Conservation (phyloP, 139 green algal genomes). For the Tetradesmus obliquus region DNA sequence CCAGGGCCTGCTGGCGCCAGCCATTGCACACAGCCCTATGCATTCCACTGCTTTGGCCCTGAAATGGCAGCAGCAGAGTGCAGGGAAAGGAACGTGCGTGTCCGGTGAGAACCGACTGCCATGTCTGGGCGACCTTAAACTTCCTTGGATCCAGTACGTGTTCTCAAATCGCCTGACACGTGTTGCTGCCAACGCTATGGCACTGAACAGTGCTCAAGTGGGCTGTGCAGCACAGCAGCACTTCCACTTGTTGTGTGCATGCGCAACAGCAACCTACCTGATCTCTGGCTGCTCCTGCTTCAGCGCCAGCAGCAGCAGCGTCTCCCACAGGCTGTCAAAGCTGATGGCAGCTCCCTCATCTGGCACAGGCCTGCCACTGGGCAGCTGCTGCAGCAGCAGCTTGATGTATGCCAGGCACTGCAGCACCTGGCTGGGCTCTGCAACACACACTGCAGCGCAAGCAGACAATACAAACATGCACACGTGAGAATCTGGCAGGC, state of each 20-base stretch:
- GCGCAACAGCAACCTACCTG: constrained; percentile 1
- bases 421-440: constrained; percentile 4
- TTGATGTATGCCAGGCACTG: constrained; percentile 10
- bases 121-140: neutral
- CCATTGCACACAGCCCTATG: constrained; percentile 26
- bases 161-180: no score
- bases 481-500: no score
- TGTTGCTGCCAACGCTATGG: no score
- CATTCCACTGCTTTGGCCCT: constrained; percentile 37
- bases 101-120: neutral
- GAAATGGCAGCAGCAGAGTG: neutral
- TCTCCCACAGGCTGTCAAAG: constrained; percentile 13
- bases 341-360: constrained; percentile 21
- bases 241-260: neutral
- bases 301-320: constrained; percentile 35
- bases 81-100: neutral
- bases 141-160: neutral
- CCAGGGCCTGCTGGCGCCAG: neutral
- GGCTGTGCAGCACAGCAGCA: neutral
- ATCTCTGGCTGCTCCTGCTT: constrained; percentile 27
- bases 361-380: neutral
- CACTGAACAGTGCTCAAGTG: no score
- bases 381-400: constrained; percentile 33
- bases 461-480: neutral
- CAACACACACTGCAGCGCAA: neutral